These are phyloP conservation scores for Populus ilicifolia DNA, from an alignment of 345 rosid species.

Conservation along the genomic window DNA sequence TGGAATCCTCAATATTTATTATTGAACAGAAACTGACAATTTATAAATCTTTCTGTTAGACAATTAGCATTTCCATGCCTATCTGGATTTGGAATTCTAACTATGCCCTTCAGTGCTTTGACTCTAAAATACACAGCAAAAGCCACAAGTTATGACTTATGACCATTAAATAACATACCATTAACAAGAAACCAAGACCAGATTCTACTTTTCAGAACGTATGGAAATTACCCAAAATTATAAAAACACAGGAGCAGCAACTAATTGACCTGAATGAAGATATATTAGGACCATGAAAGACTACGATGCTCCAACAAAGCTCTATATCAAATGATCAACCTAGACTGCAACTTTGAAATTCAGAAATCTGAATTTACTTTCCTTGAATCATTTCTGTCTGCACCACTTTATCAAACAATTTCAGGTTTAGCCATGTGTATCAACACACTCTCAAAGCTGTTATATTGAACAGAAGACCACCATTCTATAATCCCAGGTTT, in stretches of 20 bases:
- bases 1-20: not conserved
- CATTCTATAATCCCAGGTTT: not conserved
- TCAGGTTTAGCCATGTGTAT: not conserved
- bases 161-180: not conserved
- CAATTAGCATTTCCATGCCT: not conserved
- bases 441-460: not conserved
- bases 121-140: not conserved
- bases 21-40: not conserved
- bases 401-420: not conserved
- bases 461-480: not conserved
- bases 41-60: not conserved
- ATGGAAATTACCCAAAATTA: not conserved
- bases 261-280: not conserved
- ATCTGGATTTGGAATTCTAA: not conserved
- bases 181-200: not conserved
- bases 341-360: not conserved
- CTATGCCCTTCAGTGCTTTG: not conserved
- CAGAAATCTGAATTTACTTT: not conserved
- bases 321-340: too few species aligned
- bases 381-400: not conserved
- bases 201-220: not conserved
- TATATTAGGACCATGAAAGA: not conserved
- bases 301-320: not conserved
- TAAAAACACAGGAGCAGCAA: not conserved
- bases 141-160: not conserved